phyloP scores from a whole-genome alignment of 2,329 filamentous ascomycete species.

The Aspergillus fischeri region DNA sequence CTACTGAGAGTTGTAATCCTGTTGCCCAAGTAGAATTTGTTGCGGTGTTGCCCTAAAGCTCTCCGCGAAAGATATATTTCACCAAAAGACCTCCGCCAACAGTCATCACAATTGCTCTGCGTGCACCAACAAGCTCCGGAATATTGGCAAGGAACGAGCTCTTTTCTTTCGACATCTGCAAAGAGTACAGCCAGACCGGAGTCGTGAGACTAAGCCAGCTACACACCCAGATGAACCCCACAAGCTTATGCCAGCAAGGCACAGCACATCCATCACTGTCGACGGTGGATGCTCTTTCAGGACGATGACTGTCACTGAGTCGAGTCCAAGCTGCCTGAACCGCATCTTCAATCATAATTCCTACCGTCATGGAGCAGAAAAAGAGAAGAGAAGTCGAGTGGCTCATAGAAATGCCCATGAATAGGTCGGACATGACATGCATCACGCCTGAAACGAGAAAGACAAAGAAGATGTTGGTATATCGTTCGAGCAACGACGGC shows the following conservation, averaged over 20 bases:
- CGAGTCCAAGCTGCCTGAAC: conserved; percentile 17
- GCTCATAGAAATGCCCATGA: conserved; percentile 11
- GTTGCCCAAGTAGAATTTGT: background rate
- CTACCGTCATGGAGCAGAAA: conserved; percentile 21
- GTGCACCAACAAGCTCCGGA: background rate
- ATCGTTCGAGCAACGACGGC: conserved; percentile 21
- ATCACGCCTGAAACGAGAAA: conserved; percentile 26
- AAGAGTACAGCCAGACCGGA: background rate
- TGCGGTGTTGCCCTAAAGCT: background rate
- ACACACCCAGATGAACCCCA: background rate
- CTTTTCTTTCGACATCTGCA: background rate
- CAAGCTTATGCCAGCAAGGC: background rate
- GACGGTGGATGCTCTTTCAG: background rate
- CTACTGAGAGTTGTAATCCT: background rate
- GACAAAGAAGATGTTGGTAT: conserved; percentile 24
- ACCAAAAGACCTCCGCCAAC: background rate
- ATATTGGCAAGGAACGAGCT: background rate
- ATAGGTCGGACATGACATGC: conserved; percentile 17
- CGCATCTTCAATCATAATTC: conserved; percentile 28
- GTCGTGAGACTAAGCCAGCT: background rate
- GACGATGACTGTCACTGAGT: background rate
- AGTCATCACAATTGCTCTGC: background rate
- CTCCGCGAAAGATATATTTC: background rate
- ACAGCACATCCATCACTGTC: background rate
- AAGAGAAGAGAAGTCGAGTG: conserved; percentile 18